phyloP scores from a whole-genome alignment of 345 rosid genomes.

The Garcia nutans region DNA sequence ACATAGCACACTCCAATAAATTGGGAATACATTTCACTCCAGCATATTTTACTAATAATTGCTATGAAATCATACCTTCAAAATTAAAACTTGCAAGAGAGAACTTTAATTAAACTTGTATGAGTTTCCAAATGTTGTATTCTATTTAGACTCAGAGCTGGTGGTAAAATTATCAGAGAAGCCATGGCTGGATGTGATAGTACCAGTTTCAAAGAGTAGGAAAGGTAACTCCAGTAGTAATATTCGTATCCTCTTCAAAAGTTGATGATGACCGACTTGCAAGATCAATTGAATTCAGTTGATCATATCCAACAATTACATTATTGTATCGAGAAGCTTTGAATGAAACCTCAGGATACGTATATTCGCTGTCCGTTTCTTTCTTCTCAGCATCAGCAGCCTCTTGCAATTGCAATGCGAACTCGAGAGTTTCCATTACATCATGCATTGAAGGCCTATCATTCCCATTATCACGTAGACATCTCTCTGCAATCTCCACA shows the following conservation, averaged over 20 bases:
- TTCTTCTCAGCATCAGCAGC: conserved; percentile 11
- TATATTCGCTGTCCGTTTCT: neutral
- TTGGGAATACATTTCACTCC: too few species aligned
- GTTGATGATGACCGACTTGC: neutral
- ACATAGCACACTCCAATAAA: too few species aligned
- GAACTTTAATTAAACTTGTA: too few species aligned
- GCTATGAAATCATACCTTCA: too few species aligned
- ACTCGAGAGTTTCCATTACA: conserved; percentile 10
- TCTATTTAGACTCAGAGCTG: neutral
- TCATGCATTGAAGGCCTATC: conserved; percentile 14
- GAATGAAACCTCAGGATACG: conserved; percentile 8
- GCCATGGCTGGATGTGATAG: neutral
- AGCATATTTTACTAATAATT: too few species aligned
- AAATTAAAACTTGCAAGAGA: too few species aligned
- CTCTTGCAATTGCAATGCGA: conserved; percentile 17
- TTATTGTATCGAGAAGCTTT: neutral
- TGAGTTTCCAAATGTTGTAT: too few species aligned
- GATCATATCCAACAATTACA: neutral
- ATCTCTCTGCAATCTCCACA: conserved; percentile 13
- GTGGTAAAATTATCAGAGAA: neutral
- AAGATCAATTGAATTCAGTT: neutral
- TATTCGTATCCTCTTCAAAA: neutral
- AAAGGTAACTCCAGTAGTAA: neutral
- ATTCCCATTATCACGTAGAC: neutral
- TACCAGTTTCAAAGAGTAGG: neutral